Evolutionary conservation across 306 rosid species (phyloP).

Genomic region (Prinsepia uniflora): DNA sequence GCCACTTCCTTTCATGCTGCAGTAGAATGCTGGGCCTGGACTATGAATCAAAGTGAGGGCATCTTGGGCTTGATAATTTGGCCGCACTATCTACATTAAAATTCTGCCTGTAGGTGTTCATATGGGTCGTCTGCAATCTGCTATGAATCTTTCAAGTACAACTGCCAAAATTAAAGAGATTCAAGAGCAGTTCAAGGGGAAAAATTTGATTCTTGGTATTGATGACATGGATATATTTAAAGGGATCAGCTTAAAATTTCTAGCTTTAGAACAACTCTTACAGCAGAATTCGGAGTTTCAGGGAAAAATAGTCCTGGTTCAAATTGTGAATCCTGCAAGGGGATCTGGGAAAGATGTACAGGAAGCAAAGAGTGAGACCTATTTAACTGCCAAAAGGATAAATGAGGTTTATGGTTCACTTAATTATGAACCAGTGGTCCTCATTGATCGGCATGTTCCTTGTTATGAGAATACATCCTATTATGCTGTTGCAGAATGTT

Average conservation of each 20-base stretch:
- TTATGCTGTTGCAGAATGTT: conserved; percentile 79
- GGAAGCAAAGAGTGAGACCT: conserved; percentile 65
- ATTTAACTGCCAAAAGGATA: conserved; percentile 54
- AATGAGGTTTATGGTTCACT: conserved; percentile 53
- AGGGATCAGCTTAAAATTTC: conserved; percentile 74
- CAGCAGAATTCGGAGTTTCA: conserved; percentile 53
- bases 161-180: conserved; percentile 59
- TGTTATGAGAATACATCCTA: conserved; percentile 75
- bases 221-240: conserved; percentile 91
- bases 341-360: conserved; percentile 78
- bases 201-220: conserved; percentile 41
- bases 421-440: conserved; percentile 58
- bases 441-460: conserved; percentile 71
- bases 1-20: conserved; percentile 91
- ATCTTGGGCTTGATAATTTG: conserved; percentile 82
- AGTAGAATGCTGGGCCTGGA: conserved; percentile 91
- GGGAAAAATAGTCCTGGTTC: conserved; percentile 65
- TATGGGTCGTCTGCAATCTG: conserved; percentile 78
- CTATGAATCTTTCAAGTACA: conserved; percentile 56
- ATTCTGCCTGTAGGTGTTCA: conserved; percentile 88
- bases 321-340: conserved; percentile 86
- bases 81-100: conserved; percentile 76
- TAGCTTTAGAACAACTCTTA: conserved; percentile 75
- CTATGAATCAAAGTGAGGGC: conserved; percentile 88
- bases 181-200: conserved; percentile 57